Evolutionary conservation across 257 asterid genomes (phyloP).

Genomic region (Cordia subcordata): DNA sequence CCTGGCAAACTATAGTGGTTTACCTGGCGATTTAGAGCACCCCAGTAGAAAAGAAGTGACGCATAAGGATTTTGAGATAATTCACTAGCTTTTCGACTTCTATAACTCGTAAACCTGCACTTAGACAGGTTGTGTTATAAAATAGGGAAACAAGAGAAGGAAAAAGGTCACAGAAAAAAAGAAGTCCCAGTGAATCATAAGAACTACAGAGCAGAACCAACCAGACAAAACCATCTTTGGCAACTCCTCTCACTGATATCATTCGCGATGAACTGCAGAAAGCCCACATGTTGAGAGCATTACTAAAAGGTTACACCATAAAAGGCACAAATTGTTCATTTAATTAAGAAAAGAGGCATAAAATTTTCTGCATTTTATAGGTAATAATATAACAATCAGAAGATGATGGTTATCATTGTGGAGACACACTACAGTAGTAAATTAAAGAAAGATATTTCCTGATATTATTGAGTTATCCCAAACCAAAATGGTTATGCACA

Average conservation of each 20-base stretch:
- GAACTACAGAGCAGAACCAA: conserved; percentile 28
- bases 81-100: conserved; percentile 64
- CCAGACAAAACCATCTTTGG: conserved; percentile 71
- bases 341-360: conserved; percentile 1
- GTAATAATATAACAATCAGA: too few relatives aligned
- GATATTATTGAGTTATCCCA: too few relatives aligned
- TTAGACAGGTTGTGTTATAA: too few relatives aligned
- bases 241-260: conserved; percentile 68
- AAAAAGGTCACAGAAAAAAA: too few relatives aligned
- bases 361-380: too few relatives aligned
- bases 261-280: conserved; percentile 62
- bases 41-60: conserved; percentile 75
- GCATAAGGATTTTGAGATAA: conserved; percentile 69
- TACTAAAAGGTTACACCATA: background rate
- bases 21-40: conserved; percentile 71
- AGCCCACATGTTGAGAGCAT: background rate
- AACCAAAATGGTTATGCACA: too few relatives aligned
- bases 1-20: too few relatives aligned
- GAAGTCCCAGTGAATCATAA: background rate
- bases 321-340: background rate
- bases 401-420: too few relatives aligned
- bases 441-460: too few relatives aligned
- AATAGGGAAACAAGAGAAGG: conserved; percentile 4
- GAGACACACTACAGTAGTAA: too few relatives aligned
- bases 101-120: conserved; percentile 70